These are phyloP conservation scores for Fusarium ramigenum DNA, from an alignment of 2,329 filamentous ascomycete species.

Conservation along the genomic window DNA sequence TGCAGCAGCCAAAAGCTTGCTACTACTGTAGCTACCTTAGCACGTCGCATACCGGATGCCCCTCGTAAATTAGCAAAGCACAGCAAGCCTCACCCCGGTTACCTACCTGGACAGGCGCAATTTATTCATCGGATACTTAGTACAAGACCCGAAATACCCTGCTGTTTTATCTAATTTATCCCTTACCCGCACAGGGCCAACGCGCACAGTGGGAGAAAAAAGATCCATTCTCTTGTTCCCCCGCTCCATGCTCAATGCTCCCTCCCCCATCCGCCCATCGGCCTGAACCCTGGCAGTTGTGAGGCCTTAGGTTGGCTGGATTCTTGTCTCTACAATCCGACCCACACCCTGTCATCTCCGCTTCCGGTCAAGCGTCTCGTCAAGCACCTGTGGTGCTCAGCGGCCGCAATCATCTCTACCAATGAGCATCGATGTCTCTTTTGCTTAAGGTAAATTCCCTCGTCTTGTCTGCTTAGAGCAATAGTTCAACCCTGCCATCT, in stretches of 20 bases:
- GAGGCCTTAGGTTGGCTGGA: slow-evolving; percentile 18
- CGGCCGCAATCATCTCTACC: slow-evolving; percentile 25
- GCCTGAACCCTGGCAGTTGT: slow-evolving; percentile 23
- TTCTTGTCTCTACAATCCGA: slow-evolving; percentile 27
- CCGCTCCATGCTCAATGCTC: slow-evolving; percentile 38
- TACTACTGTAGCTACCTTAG: slow-evolving; percentile 16
- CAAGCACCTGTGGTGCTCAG: slow-evolving; percentile 42
- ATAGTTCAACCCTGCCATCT: slow-evolving; percentile 9
- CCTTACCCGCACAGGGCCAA: slow-evolving; percentile 2
- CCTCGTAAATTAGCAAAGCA: slow-evolving; percentile 17
- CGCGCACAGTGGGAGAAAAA: slow-evolving; percentile 21
- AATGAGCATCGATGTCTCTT: slow-evolving; percentile 32
- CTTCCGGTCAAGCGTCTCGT: slow-evolving; percentile 43
- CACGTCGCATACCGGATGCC: slow-evolving; percentile 8
- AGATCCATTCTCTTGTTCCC: slow-evolving; percentile 20
- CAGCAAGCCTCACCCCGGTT: slow-evolving; percentile 8
- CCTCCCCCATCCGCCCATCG: slow-evolving; percentile 30
- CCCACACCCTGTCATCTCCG: slow-evolving; percentile 37
- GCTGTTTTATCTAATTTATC: slow-evolving; percentile 13
- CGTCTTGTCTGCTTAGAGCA: slow-evolving; percentile 23
- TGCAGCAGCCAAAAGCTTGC: slow-evolving; percentile 28
- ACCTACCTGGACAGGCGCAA: not conserved
- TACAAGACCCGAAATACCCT: slow-evolving; percentile 9
- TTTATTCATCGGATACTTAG: not conserved
- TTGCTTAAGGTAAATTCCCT: slow-evolving; percentile 36